These are phyloP conservation scores for Alopecurus myosuroides DNA, from an alignment of 176 grass and related monocot species.

Conservation along the genomic window DNA sequence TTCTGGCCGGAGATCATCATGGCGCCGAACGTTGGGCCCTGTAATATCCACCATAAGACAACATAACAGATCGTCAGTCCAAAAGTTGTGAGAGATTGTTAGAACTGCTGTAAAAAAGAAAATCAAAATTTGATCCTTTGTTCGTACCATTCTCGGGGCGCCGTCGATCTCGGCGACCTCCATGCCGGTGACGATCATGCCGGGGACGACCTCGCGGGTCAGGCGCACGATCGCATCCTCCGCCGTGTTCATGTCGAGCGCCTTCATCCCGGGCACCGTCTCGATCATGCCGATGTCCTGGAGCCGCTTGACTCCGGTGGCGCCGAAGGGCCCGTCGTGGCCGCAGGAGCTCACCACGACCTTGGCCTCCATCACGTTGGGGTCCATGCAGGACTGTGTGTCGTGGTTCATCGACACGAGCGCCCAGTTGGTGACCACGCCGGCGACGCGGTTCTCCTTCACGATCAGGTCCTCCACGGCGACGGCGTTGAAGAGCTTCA, in stretches of 20 bases:
- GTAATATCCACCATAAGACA: background rate
- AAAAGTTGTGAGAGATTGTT: background rate
- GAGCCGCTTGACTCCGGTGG: conserved; percentile 88
- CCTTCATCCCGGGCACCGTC: conserved; percentile 81
- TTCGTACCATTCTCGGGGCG: conserved; percentile 82
- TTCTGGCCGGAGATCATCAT: conserved; percentile 99
- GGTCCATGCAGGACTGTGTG: conserved; percentile 99
- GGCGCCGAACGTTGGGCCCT: conserved; percentile 98
- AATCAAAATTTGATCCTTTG: background rate
- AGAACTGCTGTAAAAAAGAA: background rate
- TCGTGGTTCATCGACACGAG: conserved; percentile 94
- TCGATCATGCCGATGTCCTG: conserved; percentile 93
- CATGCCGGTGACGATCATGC: conserved; percentile 98
- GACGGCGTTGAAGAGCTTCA: conserved; percentile 96
- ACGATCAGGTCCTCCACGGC: conserved; percentile 95
- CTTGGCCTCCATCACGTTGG: conserved; percentile 92
- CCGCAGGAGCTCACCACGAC: conserved; percentile 96
- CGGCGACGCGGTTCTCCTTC: conserved; percentile 56
- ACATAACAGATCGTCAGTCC: background rate
- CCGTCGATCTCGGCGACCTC: conserved; percentile 98
- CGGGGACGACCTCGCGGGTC: conserved; percentile 81
- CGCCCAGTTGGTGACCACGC: conserved; percentile 97
- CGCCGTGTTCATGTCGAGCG: conserved; percentile 86
- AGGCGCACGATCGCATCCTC: conserved; percentile 91
- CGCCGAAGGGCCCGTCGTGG: conserved; percentile 88